These are phyloP conservation scores for Buddleja alternifolia DNA, from an alignment of 257 asterid species.

Conservation along the genomic window DNA sequence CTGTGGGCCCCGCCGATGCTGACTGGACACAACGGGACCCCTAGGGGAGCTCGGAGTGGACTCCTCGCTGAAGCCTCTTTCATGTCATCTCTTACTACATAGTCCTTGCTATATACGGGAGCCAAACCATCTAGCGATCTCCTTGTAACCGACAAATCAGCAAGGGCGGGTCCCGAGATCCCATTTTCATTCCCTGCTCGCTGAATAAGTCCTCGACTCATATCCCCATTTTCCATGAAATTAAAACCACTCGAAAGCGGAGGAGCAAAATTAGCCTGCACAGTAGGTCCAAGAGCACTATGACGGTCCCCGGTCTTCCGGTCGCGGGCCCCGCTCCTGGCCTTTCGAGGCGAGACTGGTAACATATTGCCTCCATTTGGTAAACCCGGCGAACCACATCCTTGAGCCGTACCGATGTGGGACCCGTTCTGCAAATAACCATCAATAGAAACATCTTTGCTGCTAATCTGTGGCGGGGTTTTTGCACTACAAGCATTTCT, in stretches of 20 bases:
- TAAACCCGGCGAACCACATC: too few relatives aligned
- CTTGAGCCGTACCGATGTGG: slow-evolving; percentile 30
- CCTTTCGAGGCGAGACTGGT: slow-evolving; percentile 66
- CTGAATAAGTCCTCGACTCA: slow-evolving; percentile 32
- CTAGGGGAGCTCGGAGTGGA: slow-evolving; percentile 84
- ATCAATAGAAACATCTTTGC: slow-evolving; percentile 37
- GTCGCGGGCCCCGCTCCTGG: slow-evolving; percentile 46
- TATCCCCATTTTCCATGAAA: slow-evolving; percentile 47
- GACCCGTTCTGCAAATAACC: slow-evolving; percentile 48
- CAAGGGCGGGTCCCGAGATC: slow-evolving; percentile 22
- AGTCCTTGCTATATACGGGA: too few relatives aligned
- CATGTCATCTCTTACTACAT: too few relatives aligned
- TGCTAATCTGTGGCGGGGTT: slow-evolving; percentile 49
- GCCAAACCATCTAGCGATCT: too few relatives aligned
- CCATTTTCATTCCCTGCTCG: slow-evolving; percentile 35
- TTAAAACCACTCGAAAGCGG: slow-evolving; percentile 38
- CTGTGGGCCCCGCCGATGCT: slow-evolving; percentile 70
- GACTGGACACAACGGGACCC: slow-evolving; percentile 68
- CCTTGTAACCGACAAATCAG: slow-evolving; percentile 39
- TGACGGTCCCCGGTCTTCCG: slow-evolving; percentile 48
- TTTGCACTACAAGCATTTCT: slow-evolving; percentile 62
- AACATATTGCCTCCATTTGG: slow-evolving; percentile 54
- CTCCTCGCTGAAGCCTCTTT: slow-evolving; percentile 55
- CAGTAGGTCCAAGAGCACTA: slow-evolving; percentile 52
- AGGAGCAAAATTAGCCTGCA: slow-evolving; percentile 36